These are phyloP conservation scores for Phytopythium cucurbitacearum DNA, from an alignment of 352 stramenopile genomes.

Conservation along the genomic window DNA sequence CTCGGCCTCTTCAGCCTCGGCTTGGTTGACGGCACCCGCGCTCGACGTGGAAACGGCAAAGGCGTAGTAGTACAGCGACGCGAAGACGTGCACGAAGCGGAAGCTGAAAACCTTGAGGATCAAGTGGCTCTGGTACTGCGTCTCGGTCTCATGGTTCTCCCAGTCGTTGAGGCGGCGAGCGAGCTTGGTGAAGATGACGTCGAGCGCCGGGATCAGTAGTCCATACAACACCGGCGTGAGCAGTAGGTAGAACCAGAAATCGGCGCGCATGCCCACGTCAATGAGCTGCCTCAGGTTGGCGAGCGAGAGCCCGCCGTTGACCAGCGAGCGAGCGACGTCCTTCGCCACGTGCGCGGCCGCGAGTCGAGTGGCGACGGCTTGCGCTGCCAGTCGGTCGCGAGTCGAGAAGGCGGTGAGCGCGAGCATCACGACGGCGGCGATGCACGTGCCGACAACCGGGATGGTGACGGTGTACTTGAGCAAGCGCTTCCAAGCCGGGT, in stretches of 20 bases:
- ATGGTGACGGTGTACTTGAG: conserved; percentile 76
- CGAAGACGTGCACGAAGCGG: conserved; percentile 96
- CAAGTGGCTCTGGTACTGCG: conserved; percentile 84
- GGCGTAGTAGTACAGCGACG: conserved; percentile 95
- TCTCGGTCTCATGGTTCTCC: conserved; percentile 90
- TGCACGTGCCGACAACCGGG: conserved; percentile 52
- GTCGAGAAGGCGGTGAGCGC: conserved; percentile 72
- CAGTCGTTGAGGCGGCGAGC: conserved; percentile 91
- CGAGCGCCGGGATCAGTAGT: conserved; percentile 75
- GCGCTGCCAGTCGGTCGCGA: conserved; percentile 64
- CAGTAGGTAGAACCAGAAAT: conserved; percentile 86
- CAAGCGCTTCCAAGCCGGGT: conserved; percentile 68
- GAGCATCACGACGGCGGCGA: conserved; percentile 47
- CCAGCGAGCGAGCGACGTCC: conserved; percentile 33
- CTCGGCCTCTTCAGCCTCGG: neutral
- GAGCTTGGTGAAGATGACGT: conserved; percentile 79
- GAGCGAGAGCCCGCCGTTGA: conserved; percentile 46
- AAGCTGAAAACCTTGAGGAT: conserved; percentile 99
- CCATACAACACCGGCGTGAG: conserved; percentile 86
- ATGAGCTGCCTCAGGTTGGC: conserved; percentile 45
- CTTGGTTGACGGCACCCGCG: conserved; percentile 4
- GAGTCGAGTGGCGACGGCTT: conserved; percentile 40
- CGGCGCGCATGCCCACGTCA: conserved; percentile 59
- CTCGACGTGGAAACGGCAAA: conserved; percentile 45
- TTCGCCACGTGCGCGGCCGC: conserved; percentile 38